Conservation (phyloP, 2,329 filamentous ascomycete genomes). For the Boeremia exigua region DNA sequence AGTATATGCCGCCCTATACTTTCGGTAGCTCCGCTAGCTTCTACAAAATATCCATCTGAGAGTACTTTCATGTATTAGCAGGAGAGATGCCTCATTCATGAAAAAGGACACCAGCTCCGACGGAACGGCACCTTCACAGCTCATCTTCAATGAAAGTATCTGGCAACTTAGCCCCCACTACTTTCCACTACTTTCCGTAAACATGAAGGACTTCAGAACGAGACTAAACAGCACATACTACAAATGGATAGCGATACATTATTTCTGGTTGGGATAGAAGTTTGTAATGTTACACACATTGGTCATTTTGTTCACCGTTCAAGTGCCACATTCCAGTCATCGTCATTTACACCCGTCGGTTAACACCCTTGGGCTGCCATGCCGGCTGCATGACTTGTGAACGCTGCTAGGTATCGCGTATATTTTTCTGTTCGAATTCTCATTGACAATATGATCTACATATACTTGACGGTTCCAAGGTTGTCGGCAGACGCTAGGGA, state of each 20-base stretch:
- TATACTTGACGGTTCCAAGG: too few relatives aligned
- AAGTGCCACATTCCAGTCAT: conserved; percentile 17
- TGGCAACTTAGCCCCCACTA: neutral
- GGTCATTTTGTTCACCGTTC: conserved; percentile 1
- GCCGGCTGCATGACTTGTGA: neutral
- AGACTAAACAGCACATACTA: neutral
- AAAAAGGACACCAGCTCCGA: neutral
- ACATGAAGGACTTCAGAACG: neutral
- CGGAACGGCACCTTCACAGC: too few relatives aligned
- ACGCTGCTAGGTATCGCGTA: neutral
- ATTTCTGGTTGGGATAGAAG: neutral
- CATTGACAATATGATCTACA: too few relatives aligned
- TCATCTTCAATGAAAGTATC: neutral
- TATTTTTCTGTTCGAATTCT: too few relatives aligned
- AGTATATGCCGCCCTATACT: neutral
- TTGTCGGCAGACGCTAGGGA: too few relatives aligned
- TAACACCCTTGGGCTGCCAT: neutral
- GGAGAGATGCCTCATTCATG: neutral
- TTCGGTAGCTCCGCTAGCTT: neutral
- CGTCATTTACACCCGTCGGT: neutral
- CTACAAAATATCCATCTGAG: conserved; percentile 8
- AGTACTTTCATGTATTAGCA: neutral
- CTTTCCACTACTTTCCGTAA: neutral
- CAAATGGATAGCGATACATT: neutral
- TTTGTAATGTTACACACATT: conserved; percentile 4